These are phyloP conservation scores for Neonectria coccinea DNA, from an alignment of 2,329 filamentous ascomycete genomes.

Conservation along the genomic window DNA sequence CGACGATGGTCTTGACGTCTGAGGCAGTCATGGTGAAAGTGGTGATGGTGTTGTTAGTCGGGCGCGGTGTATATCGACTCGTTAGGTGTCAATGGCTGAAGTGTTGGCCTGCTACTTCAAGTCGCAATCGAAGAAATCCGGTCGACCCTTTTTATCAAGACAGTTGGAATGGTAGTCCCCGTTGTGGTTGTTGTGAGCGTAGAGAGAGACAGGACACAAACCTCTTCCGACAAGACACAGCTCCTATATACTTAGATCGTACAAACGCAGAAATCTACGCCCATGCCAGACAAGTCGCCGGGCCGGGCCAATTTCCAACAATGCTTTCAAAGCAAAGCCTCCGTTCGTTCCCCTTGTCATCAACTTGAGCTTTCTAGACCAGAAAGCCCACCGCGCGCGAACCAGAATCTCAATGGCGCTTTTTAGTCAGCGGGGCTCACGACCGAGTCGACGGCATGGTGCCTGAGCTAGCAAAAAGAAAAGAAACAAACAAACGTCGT, in stretches of 20 bases:
- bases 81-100: background rate
- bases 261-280: background rate
- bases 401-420: no score
- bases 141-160: background rate
- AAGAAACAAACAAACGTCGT: no score
- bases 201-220: background rate
- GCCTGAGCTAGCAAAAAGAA: no score
- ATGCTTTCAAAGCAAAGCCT: constrained; percentile 23
- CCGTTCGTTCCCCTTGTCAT: background rate
- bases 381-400: constrained; percentile 11
- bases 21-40: constrained; percentile 32
- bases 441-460: background rate
- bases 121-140: background rate
- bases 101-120: background rate
- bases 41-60: constrained; percentile 15
- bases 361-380: background rate
- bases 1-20: constrained; percentile 56
- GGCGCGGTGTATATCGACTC: background rate
- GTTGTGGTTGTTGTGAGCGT: background rate
- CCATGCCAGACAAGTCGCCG: background rate
- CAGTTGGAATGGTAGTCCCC: background rate
- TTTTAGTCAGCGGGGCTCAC: background rate
- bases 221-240: background rate
- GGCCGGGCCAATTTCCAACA: constrained; percentile 4
- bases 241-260: constrained; percentile 16